Evolutionary conservation across 2,329 filamentous ascomycete genomes (phyloP).

Genomic region (Zymoseptoria pseudotritici): DNA sequence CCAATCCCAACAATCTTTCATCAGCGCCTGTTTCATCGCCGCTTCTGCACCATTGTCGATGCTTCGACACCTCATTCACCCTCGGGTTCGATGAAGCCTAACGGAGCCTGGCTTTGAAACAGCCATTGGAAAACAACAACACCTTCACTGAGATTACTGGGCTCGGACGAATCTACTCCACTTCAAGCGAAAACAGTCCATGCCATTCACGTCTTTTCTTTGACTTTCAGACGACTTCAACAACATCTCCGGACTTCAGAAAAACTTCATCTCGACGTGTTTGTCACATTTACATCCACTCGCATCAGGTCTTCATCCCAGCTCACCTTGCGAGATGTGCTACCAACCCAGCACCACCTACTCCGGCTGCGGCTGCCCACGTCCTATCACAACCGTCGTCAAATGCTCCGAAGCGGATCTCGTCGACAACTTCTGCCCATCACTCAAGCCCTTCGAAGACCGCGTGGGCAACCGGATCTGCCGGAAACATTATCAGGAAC

Average conservation of each 20-base stretch:
- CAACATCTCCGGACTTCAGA: background rate
- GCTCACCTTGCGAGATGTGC: background rate
- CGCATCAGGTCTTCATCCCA: background rate
- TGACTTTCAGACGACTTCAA: background rate
- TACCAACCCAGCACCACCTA: background rate
- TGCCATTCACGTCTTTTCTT: background rate
- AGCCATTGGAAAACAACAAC: background rate
- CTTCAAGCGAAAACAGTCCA: background rate
- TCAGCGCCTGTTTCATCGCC: background rate
- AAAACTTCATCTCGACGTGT: background rate
- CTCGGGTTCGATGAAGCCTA: background rate
- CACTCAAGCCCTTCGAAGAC: background rate
- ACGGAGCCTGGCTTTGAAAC: background rate
- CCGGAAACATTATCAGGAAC: background rate
- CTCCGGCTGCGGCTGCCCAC: constrained; percentile 4
- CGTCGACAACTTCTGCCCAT: background rate
- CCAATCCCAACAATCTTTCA: background rate
- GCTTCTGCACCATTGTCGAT: background rate
- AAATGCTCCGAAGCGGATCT: background rate
- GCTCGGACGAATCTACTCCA: background rate
- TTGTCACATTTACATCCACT: background rate
- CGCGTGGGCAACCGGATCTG: background rate
- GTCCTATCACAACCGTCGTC: background rate
- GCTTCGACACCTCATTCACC: background rate
- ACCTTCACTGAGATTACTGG: background rate